Base-by-base conservation (phyloP, 345 rosid genomes). In the Odontarrhena argentea region DNA sequence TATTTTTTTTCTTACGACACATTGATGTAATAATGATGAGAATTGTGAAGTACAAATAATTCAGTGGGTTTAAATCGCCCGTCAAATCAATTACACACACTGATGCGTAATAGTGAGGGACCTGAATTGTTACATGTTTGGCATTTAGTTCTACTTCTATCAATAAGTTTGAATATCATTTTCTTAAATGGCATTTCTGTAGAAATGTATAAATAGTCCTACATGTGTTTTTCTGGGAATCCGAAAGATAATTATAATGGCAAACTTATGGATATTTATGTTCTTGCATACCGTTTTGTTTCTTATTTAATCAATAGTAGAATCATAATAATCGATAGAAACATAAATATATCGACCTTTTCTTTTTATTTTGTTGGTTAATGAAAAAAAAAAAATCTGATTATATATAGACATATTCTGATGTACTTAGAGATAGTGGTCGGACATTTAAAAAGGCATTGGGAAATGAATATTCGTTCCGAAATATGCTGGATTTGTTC, bases 1-100 rank as follows among this genome's bases (percentile, higher is more conserved):
- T 1, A n/a, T 18, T 24, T 15, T 3, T 32, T 43, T 59, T 51
- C 62, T 66, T 52, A 66, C 67, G 72, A 73, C 60, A 60, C 14
- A 51, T 43, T 66, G 47, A 51, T 59, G 76, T 52, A 46, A 65
- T 59, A 59, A 66, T 73, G 77, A 66, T 73, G 71, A 65, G n/a
- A 65, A 59, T 46, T 37, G 15, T 58, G 22, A 7, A 55, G 67
- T 73, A 51, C 72, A 66, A 43, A 43, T 6, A 9, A 35, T 59
- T 73, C 8, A 65, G 8, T 52, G 62, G 8, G 35, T 22, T 50
- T 65, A 8, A 63, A 22, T 48, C 8, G 53, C 58, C 53, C 15
- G 45, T 72, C 67, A 73, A 73, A 73, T 59, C 71, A 73, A 32
- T 34, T 43, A 59, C 55, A 34, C 3, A 59, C 55, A 34, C 3